Percentiles rank a stretch among this genome's conserved stretches.
Conservation (phyloP, 139 green algal species). For the Closterium sp. region DNA sequence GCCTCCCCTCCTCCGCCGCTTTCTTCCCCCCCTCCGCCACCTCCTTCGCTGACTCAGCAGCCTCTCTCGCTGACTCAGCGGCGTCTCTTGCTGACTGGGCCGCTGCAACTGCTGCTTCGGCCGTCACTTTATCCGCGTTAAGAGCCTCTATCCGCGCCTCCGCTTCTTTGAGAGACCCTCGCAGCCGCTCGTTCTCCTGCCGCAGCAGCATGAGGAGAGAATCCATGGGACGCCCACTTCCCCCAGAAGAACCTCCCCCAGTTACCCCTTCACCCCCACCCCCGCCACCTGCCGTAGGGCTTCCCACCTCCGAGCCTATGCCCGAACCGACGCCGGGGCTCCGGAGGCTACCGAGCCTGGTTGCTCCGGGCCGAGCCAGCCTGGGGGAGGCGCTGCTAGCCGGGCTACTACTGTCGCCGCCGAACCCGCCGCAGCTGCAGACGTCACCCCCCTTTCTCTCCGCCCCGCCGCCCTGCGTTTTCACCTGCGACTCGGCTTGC, state of each 20-base stretch:
- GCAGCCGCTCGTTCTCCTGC: not conserved
- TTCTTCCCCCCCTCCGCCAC: not conserved
- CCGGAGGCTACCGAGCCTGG: not conserved
- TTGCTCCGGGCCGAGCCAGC: not conserved
- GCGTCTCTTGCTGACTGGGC: not conserved
- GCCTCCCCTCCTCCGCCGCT: not conserved
- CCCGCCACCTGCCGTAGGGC: not conserved
- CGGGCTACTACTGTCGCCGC: not conserved
- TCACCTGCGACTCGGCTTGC: not conserved
- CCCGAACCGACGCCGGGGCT: not conserved
- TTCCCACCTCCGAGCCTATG: not conserved
- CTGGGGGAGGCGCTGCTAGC: not conserved
- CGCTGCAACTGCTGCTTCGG: not conserved
- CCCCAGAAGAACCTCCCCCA: not conserved
- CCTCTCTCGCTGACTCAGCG: not conserved
- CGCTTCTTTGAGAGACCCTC: not conserved
- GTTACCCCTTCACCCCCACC: not conserved
- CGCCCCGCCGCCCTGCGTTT: not conserved
- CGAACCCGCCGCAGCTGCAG: not conserved
- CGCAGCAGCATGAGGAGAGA: not conserved
- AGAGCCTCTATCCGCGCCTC: not conserved
- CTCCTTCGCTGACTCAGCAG: not conserved
- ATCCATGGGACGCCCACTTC: not conserved
- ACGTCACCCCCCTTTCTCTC: not conserved
- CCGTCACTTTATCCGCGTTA: not conserved